Percentiles rank a stretch among this genome's conserved stretches.
Conservation (phyloP, 108 stramenopile genomes). For the Fragilariopsis cylindrus region DNA sequence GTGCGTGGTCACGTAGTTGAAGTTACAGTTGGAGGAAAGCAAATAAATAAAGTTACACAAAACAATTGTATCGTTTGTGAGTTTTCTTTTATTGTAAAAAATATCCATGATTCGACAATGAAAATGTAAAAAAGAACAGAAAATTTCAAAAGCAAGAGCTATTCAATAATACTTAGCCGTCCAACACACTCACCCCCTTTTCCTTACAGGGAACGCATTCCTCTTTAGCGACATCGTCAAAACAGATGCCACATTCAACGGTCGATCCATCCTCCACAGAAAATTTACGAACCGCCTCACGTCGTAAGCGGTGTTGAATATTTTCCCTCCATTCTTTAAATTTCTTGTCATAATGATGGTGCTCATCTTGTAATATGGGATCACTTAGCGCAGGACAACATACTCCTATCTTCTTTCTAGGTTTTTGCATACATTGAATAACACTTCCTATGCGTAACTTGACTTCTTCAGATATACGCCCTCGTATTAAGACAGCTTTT, state of each 20-base stretch:
- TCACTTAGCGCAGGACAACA: constrained; percentile 18
- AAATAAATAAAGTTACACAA: not conserved
- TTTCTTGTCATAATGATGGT: constrained; percentile 32
- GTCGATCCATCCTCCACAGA: constrained; percentile 29
- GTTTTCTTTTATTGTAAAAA: not conserved
- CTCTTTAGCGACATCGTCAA: constrained; percentile 60
- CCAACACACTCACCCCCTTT: constrained; percentile 38
- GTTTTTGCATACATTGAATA: not conserved
- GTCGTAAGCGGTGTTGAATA: constrained; percentile 11
- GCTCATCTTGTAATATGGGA: constrained; percentile 38
- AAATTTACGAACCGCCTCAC: constrained; percentile 20
- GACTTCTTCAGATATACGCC: not conserved
- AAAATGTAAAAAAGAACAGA: not conserved
- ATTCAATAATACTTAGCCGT: too few relatives aligned
- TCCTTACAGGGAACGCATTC: constrained; percentile 75
- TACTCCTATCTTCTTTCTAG: constrained; percentile 5
- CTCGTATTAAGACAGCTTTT: constrained; percentile 10
- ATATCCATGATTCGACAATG: not conserved
- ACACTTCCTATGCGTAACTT: not conserved
- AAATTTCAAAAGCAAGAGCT: too few relatives aligned
- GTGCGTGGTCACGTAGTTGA: not conserved
- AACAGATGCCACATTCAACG: constrained; percentile 82
- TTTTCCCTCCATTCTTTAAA: constrained; percentile 37
- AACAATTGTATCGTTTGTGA: not conserved
- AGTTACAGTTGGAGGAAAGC: too few relatives aligned